Base-by-base conservation (phyloP, 352 stramenopile genomes). In the Globisporangium ultimum region DNA sequence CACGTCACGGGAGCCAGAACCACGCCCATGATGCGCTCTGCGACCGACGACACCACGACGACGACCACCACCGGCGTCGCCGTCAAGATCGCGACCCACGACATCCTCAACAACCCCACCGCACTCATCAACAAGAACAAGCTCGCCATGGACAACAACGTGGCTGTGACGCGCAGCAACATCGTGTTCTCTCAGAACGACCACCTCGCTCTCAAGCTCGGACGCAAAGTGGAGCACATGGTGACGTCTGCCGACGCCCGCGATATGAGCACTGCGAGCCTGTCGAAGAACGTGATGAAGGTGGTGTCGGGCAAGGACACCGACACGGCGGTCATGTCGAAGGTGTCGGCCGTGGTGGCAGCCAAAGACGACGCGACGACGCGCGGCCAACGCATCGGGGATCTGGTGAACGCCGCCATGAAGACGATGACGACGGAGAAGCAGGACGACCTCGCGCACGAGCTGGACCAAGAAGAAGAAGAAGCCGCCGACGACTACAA, bases 111-210 rank as follows among this genome's bases (percentile, higher is more conserved):
- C 57, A 50, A 48, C 21, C 47, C 67, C 32, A 75, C 64, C 1
- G 64, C 20, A 1, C 48, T 75, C 48, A 21, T 75, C 48, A 75
- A 75, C 67, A 75, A 75, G 64, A 75, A 75, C 63, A 70, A 59
- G 49, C 34, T 70, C 24, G 64, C 64, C 42, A 63, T 52, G 48
- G 54, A 75, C 60, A 75, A 75, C 54, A 75, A 75, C 50, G 28
- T 72, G 28, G 64, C 67, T 20, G 54, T 75, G 41, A 51, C 67
- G 3, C 56, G 59, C 38, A 75, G 63, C 58, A 76, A 70, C 48
- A n/a, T 76, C 9, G 15, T 72, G 5, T 63, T 72, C 43, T 67
- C 68, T 38, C 61, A 69, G 53, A 72, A 65, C 60, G 68, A 76
- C 53, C 64, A 60, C 14, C 36, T 72, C 54, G 55, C 49, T 11